phyloP scores from a whole-genome alignment of 305 asterid genomes.

The Rubia peregrina region DNA sequence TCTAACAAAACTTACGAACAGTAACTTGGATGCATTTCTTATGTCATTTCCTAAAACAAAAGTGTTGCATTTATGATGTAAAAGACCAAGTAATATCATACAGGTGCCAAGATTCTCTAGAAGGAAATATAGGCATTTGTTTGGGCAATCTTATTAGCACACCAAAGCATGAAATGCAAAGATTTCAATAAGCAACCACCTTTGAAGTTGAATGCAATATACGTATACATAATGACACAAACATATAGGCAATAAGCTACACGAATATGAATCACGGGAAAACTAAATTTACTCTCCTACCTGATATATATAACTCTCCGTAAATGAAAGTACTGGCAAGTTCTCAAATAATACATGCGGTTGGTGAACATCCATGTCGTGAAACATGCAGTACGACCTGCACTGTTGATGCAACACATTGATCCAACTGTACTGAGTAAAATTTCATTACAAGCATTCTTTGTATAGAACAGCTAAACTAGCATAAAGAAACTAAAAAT shows the following conservation, averaged over 20 bases:
- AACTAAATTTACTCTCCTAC: constrained; percentile 23
- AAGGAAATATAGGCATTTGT: background rate
- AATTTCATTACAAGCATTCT: background rate
- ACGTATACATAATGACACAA: background rate
- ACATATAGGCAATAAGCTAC: background rate
- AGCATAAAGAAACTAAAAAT: constrained; percentile 4
- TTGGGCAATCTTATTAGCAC: background rate
- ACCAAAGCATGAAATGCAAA: background rate
- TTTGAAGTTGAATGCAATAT: background rate
- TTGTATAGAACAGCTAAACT: background rate
- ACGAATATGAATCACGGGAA: background rate
- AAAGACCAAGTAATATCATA: background rate
- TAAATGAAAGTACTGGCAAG: constrained; percentile 81
- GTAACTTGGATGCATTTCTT: background rate
- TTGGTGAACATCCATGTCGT: constrained; percentile 57
- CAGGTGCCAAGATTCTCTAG: background rate
- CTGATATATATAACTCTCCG: constrained; percentile 92
- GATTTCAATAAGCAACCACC: background rate
- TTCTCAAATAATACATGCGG: constrained; percentile 56
- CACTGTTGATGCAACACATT: constrained; percentile 40
- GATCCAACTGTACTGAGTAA: background rate
- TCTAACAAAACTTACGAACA: background rate
- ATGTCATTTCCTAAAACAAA: background rate
- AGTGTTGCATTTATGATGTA: background rate
- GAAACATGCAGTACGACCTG: constrained; percentile 92